These are phyloP conservation scores for Dichotomopilus funicola DNA, from an alignment of 2,329 filamentous ascomycete genomes.

Conservation along the genomic window DNA sequence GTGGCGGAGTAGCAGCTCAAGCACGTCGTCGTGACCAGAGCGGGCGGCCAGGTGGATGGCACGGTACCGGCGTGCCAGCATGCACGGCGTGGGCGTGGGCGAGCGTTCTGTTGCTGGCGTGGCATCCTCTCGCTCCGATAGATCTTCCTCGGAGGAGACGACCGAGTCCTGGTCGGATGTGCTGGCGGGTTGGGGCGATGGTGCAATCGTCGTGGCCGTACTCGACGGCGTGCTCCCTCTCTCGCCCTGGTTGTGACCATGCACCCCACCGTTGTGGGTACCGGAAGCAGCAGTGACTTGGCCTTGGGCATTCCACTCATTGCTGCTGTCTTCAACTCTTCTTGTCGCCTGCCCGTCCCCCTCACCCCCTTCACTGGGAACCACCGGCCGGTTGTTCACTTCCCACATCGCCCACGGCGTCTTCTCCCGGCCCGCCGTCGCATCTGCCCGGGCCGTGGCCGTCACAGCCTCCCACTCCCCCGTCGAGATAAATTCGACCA, in stretches of 20 bases:
- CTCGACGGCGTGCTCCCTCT: conserved; percentile 3
- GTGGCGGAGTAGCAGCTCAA: conserved; percentile 20
- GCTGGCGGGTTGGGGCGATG: conserved; percentile 6
- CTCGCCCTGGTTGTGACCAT: too few species aligned
- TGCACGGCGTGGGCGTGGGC: not conserved
- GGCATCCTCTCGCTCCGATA: conserved; percentile 5
- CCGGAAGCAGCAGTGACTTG: too few species aligned
- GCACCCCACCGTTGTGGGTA: too few species aligned
- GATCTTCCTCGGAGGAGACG: conserved; percentile 8
- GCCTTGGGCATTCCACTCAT: too few species aligned
- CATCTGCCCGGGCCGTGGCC: conserved; percentile 4
- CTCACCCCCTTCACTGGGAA: conserved; percentile 11
- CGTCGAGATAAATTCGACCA: conserved; percentile 14
- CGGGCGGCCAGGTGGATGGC: conserved; percentile 25
- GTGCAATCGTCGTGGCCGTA: conserved; percentile 10
- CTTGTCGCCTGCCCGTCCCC: conserved; percentile 6
- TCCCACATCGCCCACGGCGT: conserved; percentile 16
- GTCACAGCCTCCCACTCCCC: conserved; percentile 13
- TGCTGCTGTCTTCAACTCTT: too few species aligned
- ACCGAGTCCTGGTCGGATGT: conserved; percentile 14
- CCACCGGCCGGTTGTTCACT: conserved; percentile 5
- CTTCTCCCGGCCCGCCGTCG: not conserved
- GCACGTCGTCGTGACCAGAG: conserved; percentile 20
- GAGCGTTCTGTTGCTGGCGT: conserved; percentile 13
- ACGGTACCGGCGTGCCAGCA: conserved; percentile 15